Evolutionary conservation across 139 green algal genomes (phyloP), one percentile per base, ranked within the genome.

Genomic region (Haematococcus sp.): DNA sequence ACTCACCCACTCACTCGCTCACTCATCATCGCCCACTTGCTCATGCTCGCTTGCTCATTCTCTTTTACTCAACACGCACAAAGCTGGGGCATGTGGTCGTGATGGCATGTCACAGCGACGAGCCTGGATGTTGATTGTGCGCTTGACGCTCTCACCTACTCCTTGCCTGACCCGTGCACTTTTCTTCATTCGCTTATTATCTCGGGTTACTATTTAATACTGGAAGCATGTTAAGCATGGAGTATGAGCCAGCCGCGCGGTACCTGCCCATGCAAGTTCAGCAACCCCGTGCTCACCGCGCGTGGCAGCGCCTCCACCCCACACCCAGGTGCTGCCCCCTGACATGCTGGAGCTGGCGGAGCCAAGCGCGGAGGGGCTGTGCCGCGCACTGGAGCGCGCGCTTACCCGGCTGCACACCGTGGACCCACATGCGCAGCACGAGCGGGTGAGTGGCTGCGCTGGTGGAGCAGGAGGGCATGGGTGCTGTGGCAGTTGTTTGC

Each of bases 341-440:
- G 83, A 93, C 59, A 93, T 98, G 88, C 76, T 98, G 52, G 58
- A 97, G 52, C 82, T 98, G 33, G 86, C 90, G 15, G 88, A 97
- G 35, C 89, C 93, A 3, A 85, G 73, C 0, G 82, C 89, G 9
- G 83, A 88, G 15, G 87, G 82, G 0, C 40, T 96, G 64, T 56
- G 92, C 31, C 74, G 71, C 28, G 83, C 83, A 22, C 25, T 97
- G 23, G 56, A 79, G 55, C 17, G 20, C 23, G 82, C 85, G 17
- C 61, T 92, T 32, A 23, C 51, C 30, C 44, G 55, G 3, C 60
- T 86, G n/a, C 46, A 52, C 20, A 7, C 43, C 31, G 4, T 55
- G 80, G 0, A 80, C 84, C 75, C 82, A 55, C 43, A 55, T 33
- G 33, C 34, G 35, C 88, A 94, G 63, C 89, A 95, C 69, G 25